These are phyloP conservation scores for Curvularia sp. DNA, from an alignment of 2,329 filamentous ascomycete genomes.

Conservation along the genomic window DNA sequence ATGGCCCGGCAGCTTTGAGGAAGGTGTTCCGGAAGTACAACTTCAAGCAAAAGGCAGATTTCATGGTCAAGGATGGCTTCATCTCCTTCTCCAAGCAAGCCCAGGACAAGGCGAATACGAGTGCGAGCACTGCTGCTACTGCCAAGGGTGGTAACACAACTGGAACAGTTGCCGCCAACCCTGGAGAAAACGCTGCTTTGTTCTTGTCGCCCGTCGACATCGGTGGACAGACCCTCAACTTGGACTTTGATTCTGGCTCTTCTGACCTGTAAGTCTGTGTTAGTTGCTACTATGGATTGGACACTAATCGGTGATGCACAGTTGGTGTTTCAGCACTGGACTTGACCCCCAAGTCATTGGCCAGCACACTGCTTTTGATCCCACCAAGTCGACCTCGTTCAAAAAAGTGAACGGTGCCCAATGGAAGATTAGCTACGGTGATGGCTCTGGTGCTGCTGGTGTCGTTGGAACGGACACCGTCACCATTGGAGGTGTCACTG, in stretches of 20 bases:
- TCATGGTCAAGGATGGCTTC: constrained; percentile 47
- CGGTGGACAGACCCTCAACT: constrained; percentile 70
- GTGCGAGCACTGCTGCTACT: constrained; percentile 31
- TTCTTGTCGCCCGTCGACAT: constrained; percentile 74
- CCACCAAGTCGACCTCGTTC: constrained; percentile 60
- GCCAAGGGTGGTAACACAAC: constrained; percentile 44
- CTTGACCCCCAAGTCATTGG: constrained; percentile 56
- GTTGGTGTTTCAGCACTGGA: constrained; percentile 73
- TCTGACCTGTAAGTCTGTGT: constrained; percentile 65
- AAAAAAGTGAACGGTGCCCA: constrained; percentile 57
- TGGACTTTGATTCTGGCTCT: constrained; percentile 80
- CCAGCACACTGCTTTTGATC: constrained; percentile 64
- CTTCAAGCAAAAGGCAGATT: constrained; percentile 41
- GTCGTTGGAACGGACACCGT: constrained; percentile 73
- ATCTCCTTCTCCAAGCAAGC: constrained; percentile 40
- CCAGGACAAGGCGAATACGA: constrained; percentile 11
- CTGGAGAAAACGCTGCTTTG: constrained; percentile 70
- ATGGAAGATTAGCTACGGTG: constrained; percentile 73
- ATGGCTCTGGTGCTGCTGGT: constrained; percentile 68
- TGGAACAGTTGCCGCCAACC: constrained; percentile 69
- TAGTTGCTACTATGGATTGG: neutral
- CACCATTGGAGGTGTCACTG: constrained; percentile 69
- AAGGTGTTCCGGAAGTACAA: constrained; percentile 74
- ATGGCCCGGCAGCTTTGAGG: constrained; percentile 68
- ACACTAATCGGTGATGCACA: constrained; percentile 38